These are phyloP conservation scores for Blastocystis sp. DNA, from an alignment of 352 stramenopile genomes.

Conservation along the genomic window DNA sequence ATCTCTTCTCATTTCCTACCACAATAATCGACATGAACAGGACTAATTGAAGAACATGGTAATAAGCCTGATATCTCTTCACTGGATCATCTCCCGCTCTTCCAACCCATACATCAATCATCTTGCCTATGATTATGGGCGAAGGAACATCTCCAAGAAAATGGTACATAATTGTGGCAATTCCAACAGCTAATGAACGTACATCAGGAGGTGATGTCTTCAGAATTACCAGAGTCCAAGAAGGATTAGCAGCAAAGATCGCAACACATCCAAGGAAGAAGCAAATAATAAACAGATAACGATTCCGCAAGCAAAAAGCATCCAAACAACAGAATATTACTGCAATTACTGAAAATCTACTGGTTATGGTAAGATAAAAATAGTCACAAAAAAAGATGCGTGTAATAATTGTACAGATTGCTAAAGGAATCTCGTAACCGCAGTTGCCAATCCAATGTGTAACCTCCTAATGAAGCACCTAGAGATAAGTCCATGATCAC, in stretches of 20 bases:
- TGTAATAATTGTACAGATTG: conserved; percentile 41
- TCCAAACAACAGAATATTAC: conserved; percentile 23
- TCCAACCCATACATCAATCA: conserved; percentile 39
- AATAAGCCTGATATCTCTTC: background rate
- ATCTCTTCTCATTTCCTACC: too few species aligned
- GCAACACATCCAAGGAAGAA: conserved; percentile 53
- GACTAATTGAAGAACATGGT: background rate
- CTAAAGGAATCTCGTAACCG: conserved; percentile 13
- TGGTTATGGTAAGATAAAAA: background rate
- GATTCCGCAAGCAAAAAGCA: background rate
- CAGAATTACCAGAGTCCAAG: conserved; percentile 44
- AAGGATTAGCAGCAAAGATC: conserved; percentile 58
- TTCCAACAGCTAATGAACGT: conserved; percentile 37
- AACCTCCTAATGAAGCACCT: conserved; percentile 2
- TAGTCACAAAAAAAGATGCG: background rate
- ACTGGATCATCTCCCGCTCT: background rate
- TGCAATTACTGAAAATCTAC: conserved; percentile 2
- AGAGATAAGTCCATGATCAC: background rate
- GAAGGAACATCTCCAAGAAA: conserved; percentile 48
- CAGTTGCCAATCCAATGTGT: background rate
- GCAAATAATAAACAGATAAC: conserved; percentile 24
- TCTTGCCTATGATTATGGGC: conserved; percentile 18
- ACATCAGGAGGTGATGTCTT: background rate
- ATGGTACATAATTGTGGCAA: conserved; percentile 46
- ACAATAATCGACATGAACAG: conserved; percentile 14